Evolutionary conservation across 768 basidiomycete genomes (phyloP), one percentile per base, ranked within the genome.

Genomic region (Tylopilus sp.): DNA sequence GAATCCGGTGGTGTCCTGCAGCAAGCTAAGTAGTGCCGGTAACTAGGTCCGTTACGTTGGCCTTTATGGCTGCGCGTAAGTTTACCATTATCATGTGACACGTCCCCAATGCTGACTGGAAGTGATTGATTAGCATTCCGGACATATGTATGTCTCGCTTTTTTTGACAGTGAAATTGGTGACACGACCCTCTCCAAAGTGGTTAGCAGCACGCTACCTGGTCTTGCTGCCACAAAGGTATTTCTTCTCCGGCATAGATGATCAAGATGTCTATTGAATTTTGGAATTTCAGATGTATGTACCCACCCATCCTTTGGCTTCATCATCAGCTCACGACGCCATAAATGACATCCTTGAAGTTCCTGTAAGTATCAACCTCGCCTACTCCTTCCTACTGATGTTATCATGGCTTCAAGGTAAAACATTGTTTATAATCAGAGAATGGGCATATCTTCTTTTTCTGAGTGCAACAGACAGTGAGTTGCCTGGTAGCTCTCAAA

Each of bases 11-110:
- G 19, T 37, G 19, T 5, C 8, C 4, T 33, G 34, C 24, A 29
- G 13, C 12, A 21, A n/a, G 2, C 14, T 29, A 5, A 36, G 7
- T 17, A 30, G 6, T 36, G 2, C 22, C 10, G 17, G n/a, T n/a
- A n/a, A n/a, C n/a, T 40, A 58, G 57, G 30, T 56, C 34, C 57
- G 45, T 34, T 58, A 58, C 43, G 36, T 34, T 7, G 25, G 25
- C 26, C 19, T 19, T 37, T 37, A 37, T 11, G 37, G 37, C 21
- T 11, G 21, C 37, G 10, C 21, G 37, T 37, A 12, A 21, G 37
- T 37, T 37, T 37, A 37, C 6, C 2, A 2, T 14, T 4, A 21
- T 21, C 3, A 21, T 37, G 13, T 9, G 19, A 37, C 19, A 21
- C 4, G 10, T 37, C 19, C 37, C 21, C 9, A 4, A 21, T 19